Percentiles rank a stretch among this genome's conserved stretches.
These are phyloP conservation scores for Neurospora sp. DNA, from an alignment of 495 filamentous ascomycete species.

Conservation along the genomic window DNA sequence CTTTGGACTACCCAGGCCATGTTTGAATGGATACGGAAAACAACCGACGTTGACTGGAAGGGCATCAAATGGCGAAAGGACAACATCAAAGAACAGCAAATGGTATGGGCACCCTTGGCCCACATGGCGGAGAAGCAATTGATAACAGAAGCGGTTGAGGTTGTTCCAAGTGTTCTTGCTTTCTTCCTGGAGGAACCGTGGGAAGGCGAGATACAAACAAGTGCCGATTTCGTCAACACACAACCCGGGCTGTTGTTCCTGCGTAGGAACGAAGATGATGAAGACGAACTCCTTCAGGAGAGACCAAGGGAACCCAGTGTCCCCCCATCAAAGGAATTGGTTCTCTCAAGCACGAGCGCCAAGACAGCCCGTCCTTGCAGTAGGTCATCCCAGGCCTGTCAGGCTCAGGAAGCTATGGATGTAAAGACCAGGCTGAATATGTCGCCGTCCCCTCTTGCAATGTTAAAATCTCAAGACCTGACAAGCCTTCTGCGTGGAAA, in stretches of 20 bases:
- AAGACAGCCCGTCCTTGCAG: background rate
- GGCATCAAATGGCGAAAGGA: slow-evolving; percentile 32
- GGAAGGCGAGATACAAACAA: slow-evolving; percentile 21
- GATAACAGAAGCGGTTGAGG: slow-evolving; percentile 22
- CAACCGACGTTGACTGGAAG: slow-evolving; percentile 12
- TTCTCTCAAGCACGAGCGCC: background rate
- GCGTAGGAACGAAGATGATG: slow-evolving; percentile 33
- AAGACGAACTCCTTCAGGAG: slow-evolving; percentile 36
- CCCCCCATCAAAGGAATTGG: background rate
- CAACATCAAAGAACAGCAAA: slow-evolving; percentile 29
- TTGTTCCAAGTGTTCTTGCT: slow-evolving; percentile 11
- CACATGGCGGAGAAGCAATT: slow-evolving; percentile 21
- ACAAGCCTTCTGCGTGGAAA: slow-evolving; percentile 6
- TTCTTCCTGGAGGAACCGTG: slow-evolving; percentile 13
- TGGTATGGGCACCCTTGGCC: slow-evolving; percentile 38
- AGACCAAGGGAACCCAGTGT: slow-evolving; percentile 8
- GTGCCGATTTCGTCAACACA: slow-evolving; percentile 40
- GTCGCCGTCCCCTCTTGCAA: background rate
- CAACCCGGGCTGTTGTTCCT: slow-evolving; percentile 42
- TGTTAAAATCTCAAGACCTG: background rate
- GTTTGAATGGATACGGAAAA: slow-evolving; percentile 22
- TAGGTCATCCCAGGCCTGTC: background rate
- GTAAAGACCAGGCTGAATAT: background rate
- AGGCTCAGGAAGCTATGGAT: background rate
- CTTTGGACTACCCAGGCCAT: slow-evolving; percentile 12